Percentiles rank a stretch among this genome's conserved stretches.
Evolutionary conservation across 2,329 filamentous ascomycete genomes (phyloP).

Genomic region (Purpureocillium lavendulum): DNA sequence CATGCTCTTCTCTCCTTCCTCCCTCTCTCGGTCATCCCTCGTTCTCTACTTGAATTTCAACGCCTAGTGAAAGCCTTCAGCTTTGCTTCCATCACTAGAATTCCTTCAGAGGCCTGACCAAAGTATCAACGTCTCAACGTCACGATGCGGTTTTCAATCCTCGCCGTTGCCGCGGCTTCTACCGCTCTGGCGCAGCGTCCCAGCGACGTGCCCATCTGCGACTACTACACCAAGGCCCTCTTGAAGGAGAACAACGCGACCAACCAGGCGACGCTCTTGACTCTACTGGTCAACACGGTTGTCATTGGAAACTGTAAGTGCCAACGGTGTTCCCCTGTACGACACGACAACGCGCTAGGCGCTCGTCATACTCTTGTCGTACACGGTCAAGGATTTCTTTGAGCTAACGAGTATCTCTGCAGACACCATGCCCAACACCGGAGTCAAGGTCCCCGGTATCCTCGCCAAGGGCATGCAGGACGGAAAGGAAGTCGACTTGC

Average conservation of each 20-base stretch:
- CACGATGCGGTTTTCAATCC: conserved; percentile 1
- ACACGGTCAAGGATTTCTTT: no score
- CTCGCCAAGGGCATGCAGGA: conserved; percentile 41
- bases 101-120: no score
- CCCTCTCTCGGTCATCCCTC: no score
- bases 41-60: no score
- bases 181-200: conserved; percentile 34
- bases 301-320: conserved; percentile 51
- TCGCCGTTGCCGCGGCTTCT: conserved; percentile 12
- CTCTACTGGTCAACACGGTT: conserved; percentile 52
- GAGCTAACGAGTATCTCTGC: no score
- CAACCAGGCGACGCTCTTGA: conserved; percentile 49
- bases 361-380: no score
- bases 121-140: no score
- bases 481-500: conserved; percentile 43
- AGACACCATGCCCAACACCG: conserved; percentile 45
- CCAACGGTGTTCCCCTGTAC: conserved; percentile 6
- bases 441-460: conserved; percentile 44
- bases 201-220: conserved; percentile 44
- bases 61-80: no score
- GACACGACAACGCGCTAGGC: no score
- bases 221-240: conserved; percentile 55
- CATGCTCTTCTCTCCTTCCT: no score
- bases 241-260: conserved; percentile 49
- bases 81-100: no score